These are phyloP conservation scores for Coemansia sp. DNA, from an alignment of 192 early-diverging fungal genomes.

Conservation along the genomic window DNA sequence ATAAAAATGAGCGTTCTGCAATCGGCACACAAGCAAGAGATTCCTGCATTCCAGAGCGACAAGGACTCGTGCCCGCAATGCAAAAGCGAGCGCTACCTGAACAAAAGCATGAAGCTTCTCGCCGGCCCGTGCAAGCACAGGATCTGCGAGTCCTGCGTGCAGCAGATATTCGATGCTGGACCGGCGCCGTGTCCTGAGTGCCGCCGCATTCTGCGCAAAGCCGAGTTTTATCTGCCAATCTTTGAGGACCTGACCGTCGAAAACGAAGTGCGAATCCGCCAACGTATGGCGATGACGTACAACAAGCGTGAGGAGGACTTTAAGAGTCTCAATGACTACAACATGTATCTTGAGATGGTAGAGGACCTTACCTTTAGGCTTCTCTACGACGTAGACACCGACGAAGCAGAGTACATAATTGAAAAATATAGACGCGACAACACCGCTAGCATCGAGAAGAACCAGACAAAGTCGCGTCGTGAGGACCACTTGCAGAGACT, in stretches of 20 bases:
- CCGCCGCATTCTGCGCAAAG: conserved; percentile 74
- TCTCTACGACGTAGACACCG: conserved; percentile 82
- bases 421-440: conserved; percentile 77
- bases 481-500: conserved; percentile 60
- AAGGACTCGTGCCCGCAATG: conserved; percentile 73
- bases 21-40: conserved; percentile 32
- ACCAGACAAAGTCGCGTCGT: conserved; percentile 54
- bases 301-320: conserved; percentile 95
- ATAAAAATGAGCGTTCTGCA: conserved; percentile 39
- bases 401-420: conserved; percentile 76
- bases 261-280: conserved; percentile 87
- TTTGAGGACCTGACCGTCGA: conserved; percentile 96
- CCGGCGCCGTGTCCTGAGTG: conserved; percentile 92
- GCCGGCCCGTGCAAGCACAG: conserved; percentile 95
- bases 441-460: conserved; percentile 71
- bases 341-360: conserved; percentile 90
- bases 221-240: conserved; percentile 81
- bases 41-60: conserved; percentile 32
- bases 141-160: conserved; percentile 94
- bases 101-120: conserved; percentile 81
- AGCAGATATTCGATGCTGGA: conserved; percentile 77
- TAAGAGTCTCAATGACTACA: conserved; percentile 67
- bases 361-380: conserved; percentile 80
- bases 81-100: conserved; percentile 82
- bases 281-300: conserved; percentile 70